Evolutionary conservation across 2,329 filamentous ascomycete genomes (phyloP).

Genomic region (Phyllosticta citriasiana): DNA sequence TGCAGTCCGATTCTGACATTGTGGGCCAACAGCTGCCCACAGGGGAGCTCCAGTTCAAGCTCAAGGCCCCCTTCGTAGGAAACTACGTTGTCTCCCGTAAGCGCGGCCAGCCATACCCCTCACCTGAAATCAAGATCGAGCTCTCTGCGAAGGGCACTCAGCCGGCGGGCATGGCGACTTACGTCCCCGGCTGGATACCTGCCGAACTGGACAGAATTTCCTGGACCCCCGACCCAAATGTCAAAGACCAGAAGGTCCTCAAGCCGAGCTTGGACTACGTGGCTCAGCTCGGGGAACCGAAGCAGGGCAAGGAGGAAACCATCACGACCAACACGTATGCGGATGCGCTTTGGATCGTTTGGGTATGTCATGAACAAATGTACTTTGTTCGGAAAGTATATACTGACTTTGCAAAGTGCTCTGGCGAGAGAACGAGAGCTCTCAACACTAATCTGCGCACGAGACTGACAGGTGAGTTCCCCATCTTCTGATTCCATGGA

Average conservation of each 20-base stretch:
- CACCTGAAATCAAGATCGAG: neutral
- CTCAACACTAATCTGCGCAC: neutral
- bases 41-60: neutral
- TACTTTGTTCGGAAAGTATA: neutral
- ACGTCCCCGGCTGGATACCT: neutral
- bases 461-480: neutral
- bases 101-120: neutral
- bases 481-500: no score
- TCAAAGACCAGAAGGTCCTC: neutral
- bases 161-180: neutral
- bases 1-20: neutral
- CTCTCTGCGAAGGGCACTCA: neutral
- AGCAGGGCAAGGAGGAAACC: neutral
- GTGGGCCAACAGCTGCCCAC: neutral
- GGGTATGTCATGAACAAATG: neutral
- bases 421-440: neutral
- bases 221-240: neutral
- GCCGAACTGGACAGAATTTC: neutral
- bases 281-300: neutral
- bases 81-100: neutral
- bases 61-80: neutral
- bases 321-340: neutral
- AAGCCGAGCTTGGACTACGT: neutral
- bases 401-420: neutral
- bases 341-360: neutral